These are phyloP conservation scores for Crucibulum laeve DNA, from an alignment of 768 basidiomycete species.

Conservation along the genomic window DNA sequence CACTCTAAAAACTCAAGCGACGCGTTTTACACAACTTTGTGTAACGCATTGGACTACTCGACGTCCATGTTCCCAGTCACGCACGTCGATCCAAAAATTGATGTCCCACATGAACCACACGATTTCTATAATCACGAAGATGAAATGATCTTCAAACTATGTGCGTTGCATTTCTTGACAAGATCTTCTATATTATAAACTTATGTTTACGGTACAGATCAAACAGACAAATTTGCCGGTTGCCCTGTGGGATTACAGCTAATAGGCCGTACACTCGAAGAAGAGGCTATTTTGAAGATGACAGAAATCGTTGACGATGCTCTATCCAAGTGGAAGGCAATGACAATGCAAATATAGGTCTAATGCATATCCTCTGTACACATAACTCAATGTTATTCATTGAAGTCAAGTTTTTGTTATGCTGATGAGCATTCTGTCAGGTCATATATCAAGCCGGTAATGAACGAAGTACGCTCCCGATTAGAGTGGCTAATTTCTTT, in stretches of 20 bases:
- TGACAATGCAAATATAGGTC: neutral
- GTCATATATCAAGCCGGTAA: no score
- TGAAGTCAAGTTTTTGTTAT: no score
- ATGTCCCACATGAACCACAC: conserved; percentile 40
- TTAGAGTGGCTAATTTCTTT: no score
- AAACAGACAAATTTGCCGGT: conserved; percentile 46
- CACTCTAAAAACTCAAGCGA: conserved; percentile 28
- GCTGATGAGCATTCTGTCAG: no score
- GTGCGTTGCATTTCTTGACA: conserved; percentile 30
- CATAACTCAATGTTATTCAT: no score
- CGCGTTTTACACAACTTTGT: conserved; percentile 56
- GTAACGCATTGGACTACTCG: conserved; percentile 64
- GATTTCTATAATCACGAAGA: conserved; percentile 53
- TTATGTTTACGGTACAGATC: conserved; percentile 31
- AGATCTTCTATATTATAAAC: neutral
- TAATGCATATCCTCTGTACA: neutral
- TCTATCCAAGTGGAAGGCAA: conserved; percentile 25
- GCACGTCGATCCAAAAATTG: conserved; percentile 48
- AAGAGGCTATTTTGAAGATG: conserved; percentile 69
- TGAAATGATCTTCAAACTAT: conserved; percentile 44
- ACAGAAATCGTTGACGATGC: conserved; percentile 59
- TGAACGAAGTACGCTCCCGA: no score
- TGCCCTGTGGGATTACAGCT: conserved; percentile 65
- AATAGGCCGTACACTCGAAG: conserved; percentile 62
- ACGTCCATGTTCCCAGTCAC: conserved; percentile 62